phyloP scores from a whole-genome alignment of 306 rosid genomes.

The Rubus parviflorus region DNA sequence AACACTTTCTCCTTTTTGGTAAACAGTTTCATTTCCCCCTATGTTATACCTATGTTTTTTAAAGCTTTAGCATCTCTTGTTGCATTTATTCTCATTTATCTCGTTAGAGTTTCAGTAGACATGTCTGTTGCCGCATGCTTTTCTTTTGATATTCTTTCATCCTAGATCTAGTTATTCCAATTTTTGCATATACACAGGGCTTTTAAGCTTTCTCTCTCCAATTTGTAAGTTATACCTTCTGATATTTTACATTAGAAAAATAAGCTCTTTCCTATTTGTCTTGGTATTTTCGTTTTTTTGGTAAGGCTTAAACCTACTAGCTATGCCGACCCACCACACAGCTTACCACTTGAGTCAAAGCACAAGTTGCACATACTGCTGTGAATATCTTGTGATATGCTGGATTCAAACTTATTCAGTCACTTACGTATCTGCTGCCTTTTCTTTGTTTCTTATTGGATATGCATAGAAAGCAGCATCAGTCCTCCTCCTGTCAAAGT shows the following conservation, averaged over 20 bases:
- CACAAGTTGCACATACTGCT: neutral
- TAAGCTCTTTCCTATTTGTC: neutral
- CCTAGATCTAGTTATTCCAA: neutral
- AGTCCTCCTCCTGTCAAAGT: neutral
- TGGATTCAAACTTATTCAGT: neutral
- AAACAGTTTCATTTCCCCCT: neutral
- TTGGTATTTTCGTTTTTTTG: neutral
- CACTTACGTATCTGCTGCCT: neutral
- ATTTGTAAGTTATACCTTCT: neutral
- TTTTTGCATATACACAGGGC: neutral
- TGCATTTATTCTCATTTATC: neutral
- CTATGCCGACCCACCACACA: neutral
- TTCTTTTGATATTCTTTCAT: neutral
- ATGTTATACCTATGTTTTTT: neutral
- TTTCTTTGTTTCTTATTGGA: neutral
- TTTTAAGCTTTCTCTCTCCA: neutral
- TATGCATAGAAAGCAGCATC: neutral
- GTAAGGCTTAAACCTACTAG: neutral
- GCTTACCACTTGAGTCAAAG: neutral
- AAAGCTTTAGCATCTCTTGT: neutral
- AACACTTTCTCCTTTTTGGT: neutral
- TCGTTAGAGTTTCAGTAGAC: neutral
- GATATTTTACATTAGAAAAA: neutral
- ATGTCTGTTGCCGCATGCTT: neutral
- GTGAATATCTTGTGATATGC: neutral